Evolutionary conservation across 108 stramenopile genomes (phyloP).

Genomic region (Skeletonema tropicum): DNA sequence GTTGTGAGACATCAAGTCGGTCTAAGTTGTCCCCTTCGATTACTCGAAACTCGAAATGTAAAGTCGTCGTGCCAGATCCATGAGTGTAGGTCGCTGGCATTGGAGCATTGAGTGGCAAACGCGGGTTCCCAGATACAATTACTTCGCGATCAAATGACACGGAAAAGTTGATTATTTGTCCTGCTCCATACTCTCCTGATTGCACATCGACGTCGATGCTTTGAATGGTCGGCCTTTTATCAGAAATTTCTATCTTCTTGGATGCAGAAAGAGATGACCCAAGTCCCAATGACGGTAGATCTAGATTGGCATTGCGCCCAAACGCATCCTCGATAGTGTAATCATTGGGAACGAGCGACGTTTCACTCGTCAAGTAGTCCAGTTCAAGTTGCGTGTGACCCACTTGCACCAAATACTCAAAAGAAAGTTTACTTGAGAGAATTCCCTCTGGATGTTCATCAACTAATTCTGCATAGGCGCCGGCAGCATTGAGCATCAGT

Average conservation of each 20-base stretch:
- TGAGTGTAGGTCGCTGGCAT: conserved; percentile 36
- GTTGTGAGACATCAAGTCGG: conserved; percentile 15
- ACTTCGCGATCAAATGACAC: conserved; percentile 50
- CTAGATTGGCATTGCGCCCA: conserved; percentile 35
- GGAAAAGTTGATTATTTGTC: conserved; percentile 40
- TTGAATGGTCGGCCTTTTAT: conserved; percentile 18
- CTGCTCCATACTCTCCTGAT: conserved; percentile 50
- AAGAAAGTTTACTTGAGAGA: conserved; percentile 27
- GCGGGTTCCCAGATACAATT: conserved; percentile 35
- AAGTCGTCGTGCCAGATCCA: conserved; percentile 39
- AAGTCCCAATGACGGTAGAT: conserved; percentile 18
- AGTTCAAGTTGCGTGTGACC: conserved; percentile 45
- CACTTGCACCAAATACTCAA: conserved; percentile 49
- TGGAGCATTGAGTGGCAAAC: conserved; percentile 31
- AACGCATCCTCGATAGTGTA: conserved; percentile 50
- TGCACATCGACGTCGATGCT: conserved; percentile 23
- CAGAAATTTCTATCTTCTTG: conserved; percentile 39
- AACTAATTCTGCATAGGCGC: conserved; percentile 24
- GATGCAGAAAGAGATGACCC: conserved; percentile 19
- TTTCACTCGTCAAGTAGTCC: conserved; percentile 29
- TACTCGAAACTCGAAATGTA: conserved; percentile 46
- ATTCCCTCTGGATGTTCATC: not conserved
- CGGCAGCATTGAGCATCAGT: conserved; percentile 34
- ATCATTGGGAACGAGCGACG: conserved; percentile 25
- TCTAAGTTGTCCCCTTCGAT: conserved; percentile 38